These are phyloP conservation scores for Centaurea solstitialis DNA, from an alignment of 129 eudicot species.

Conservation along the genomic window DNA sequence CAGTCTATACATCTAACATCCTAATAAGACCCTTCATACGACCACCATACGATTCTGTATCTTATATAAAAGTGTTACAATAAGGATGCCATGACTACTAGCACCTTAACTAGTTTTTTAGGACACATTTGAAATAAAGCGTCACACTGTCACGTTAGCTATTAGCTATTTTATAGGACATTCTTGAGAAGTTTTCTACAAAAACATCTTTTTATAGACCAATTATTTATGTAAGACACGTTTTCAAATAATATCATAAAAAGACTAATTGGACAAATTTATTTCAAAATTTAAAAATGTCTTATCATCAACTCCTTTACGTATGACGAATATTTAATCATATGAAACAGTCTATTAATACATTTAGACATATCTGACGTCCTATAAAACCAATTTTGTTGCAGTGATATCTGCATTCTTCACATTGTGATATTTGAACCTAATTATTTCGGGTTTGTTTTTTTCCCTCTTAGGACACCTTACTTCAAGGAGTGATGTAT, in stretches of 20 bases:
- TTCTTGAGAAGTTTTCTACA: too few relatives aligned
- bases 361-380: background rate
- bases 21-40: background rate
- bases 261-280: too few relatives aligned
- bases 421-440: background rate
- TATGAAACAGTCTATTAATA: background rate
- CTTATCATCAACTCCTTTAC: too few relatives aligned
- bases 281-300: too few relatives aligned
- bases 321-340: too few relatives aligned
- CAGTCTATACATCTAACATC: background rate
- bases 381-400: background rate
- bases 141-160: too few relatives aligned
- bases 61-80: background rate
- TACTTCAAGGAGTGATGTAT: slow-evolving; percentile 51
- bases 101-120: background rate
- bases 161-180: background rate
- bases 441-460: background rate
- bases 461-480: slow-evolving; percentile 32
- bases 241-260: too few relatives aligned
- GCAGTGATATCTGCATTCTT: background rate
- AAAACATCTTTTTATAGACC: too few relatives aligned
- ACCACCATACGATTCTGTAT: too few relatives aligned
- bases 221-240: too few relatives aligned
- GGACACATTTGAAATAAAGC: background rate
- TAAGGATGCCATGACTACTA: background rate